Percentiles rank a stretch among this genome's conserved stretches.
phyloP scores from a whole-genome alignment of 306 rosid genomes.

The Fragaria nilgerrensis region DNA sequence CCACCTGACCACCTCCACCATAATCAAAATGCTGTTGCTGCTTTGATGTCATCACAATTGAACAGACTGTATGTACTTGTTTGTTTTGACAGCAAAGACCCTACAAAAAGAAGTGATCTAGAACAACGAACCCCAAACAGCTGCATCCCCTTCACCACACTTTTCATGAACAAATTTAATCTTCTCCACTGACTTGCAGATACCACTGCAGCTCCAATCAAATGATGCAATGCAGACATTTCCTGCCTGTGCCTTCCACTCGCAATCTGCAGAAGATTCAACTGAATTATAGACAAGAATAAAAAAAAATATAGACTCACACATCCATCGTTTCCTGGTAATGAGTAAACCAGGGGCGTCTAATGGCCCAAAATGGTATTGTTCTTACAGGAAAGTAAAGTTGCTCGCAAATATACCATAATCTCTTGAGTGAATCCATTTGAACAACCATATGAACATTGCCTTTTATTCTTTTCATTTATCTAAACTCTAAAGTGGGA shows the following conservation, averaged over 20 bases:
- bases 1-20: conserved; percentile 23
- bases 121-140: conserved; percentile 77
- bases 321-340: background rate
- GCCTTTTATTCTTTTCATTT: background rate
- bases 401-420: background rate
- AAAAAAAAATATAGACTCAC: background rate
- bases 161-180: conserved; percentile 85
- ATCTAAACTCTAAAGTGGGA: background rate
- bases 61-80: conserved; percentile 18
- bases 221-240: conserved; percentile 87
- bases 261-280: conserved; percentile 63
- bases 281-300: conserved; percentile 15
- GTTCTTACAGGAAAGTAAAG: background rate
- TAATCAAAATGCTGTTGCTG: conserved; percentile 23
- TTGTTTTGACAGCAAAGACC: conserved; percentile 17
- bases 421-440: background rate
- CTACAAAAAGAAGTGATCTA: conserved; percentile 24
- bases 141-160: conserved; percentile 92
- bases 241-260: conserved; percentile 98
- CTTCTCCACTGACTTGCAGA: conserved; percentile 97
- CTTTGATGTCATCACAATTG: conserved; percentile 17
- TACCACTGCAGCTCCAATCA: conserved; percentile 99
- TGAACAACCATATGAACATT: background rate
- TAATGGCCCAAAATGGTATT: background rate
- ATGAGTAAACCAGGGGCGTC: background rate